Conservation (phyloP, 108 stramenopile genomes). For the Conticribra guillardii region DNA sequence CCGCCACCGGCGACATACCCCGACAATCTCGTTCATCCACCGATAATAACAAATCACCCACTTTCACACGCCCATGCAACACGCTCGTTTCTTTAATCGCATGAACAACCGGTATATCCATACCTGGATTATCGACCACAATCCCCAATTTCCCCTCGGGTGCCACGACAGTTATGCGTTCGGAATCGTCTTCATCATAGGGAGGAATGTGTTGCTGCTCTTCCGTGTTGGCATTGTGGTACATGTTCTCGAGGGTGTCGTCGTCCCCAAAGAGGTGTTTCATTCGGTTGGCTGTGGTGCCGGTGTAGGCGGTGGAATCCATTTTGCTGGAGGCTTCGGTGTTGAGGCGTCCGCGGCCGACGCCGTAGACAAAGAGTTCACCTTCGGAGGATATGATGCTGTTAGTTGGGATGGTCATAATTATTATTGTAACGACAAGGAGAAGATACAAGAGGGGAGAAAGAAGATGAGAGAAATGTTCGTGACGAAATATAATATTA, state of each 20-base stretch:
- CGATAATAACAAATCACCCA: conserved; percentile 80
- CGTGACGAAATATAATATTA: too few species aligned
- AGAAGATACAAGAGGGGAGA: not conserved
- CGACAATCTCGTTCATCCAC: conserved; percentile 86
- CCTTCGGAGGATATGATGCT: conserved; percentile 35
- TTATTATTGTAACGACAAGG: not conserved
- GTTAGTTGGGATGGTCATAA: not conserved
- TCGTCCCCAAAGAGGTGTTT: conserved; percentile 38
- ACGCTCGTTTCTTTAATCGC: conserved; percentile 85
- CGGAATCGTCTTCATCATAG: conserved; percentile 22
- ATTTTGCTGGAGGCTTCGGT: conserved; percentile 37
- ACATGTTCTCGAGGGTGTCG: conserved; percentile 42
- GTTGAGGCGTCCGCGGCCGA: conserved; percentile 23
- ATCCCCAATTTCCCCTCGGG: conserved; percentile 81
- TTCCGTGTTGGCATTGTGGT: conserved; percentile 3
- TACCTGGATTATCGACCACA: conserved; percentile 86
- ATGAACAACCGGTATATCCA: conserved; percentile 78
- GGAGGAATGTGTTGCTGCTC: not conserved
- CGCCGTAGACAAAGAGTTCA: conserved; percentile 32
- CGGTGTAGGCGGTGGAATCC: conserved; percentile 31
- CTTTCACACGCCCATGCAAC: conserved; percentile 63
- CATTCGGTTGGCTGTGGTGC: conserved; percentile 14
- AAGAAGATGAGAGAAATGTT: too few species aligned
- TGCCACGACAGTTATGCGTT: conserved; percentile 45
- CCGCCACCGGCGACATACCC: conserved; percentile 76